Conservation (phyloP, 2,329 filamentous ascomycete genomes). For the Penicillium aurantiogriseum region DNA sequence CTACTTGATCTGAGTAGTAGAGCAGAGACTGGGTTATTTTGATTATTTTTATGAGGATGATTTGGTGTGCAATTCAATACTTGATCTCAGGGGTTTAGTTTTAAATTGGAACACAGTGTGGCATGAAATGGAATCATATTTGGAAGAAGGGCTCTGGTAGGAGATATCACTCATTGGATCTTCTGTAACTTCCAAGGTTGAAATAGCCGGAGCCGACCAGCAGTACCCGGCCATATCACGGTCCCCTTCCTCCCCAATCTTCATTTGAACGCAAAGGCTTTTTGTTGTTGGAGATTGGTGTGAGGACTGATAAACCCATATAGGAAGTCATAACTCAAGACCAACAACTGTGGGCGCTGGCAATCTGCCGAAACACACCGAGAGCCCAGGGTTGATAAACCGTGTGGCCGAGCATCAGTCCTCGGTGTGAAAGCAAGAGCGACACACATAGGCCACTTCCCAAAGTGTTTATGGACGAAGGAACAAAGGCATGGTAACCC, state of each 20-base stretch:
- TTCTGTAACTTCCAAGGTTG: neutral
- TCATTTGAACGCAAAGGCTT: neutral
- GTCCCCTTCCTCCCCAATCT: neutral
- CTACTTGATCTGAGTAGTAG: neutral
- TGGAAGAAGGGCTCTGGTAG: neutral
- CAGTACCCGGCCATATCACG: neutral
- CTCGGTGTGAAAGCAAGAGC: neutral
- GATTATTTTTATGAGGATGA: too few species aligned
- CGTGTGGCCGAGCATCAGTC: neutral
- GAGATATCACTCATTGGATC: neutral
- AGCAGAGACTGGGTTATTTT: neutral
- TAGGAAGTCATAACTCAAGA: neutral
- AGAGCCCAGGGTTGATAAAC: neutral
- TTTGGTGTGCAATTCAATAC: neutral
- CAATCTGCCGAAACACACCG: neutral
- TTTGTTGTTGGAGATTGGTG: neutral
- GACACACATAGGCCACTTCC: neutral
- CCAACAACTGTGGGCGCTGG: neutral
- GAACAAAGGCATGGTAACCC: neutral
- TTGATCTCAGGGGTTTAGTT: neutral
- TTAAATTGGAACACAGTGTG: neutral
- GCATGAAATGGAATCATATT: neutral
- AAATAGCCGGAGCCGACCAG: slow-evolving; percentile 3
- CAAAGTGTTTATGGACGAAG: neutral
- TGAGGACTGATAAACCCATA: neutral